Evolutionary conservation across 225 moss, liverwort and hornwort species (phyloP).

Genomic region (Polytrichum commune): DNA sequence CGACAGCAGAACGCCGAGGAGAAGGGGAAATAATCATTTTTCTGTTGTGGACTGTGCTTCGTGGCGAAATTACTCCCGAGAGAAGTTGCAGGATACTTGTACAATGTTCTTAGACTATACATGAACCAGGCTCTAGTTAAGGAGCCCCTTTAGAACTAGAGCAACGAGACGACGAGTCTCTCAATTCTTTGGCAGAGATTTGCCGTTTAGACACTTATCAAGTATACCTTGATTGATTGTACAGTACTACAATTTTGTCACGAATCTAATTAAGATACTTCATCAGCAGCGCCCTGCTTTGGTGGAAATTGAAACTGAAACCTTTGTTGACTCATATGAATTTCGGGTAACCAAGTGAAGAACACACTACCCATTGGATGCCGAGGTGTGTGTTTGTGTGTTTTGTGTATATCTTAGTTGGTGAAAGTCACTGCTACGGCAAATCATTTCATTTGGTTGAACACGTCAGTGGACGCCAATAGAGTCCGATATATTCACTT

Average conservation of each 20-base stretch:
- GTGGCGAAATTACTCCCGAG: neutral
- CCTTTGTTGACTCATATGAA: too few species aligned
- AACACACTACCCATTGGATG: too few species aligned
- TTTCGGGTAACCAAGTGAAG: too few species aligned
- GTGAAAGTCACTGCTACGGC: too few species aligned
- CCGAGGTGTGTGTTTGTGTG: too few species aligned
- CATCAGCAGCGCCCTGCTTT: too few species aligned
- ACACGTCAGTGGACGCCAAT: too few species aligned
- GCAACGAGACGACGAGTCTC: constrained; percentile 43
- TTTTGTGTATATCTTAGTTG: too few species aligned
- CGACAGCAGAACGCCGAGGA: neutral
- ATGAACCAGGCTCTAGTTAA: neutral
- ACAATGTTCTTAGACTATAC: neutral
- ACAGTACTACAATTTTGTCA: neutral
- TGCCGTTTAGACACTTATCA: constrained; percentile 13
- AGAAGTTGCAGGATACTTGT: neutral
- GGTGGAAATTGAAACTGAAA: too few species aligned
- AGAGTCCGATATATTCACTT: too few species aligned
- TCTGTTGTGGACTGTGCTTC: neutral
- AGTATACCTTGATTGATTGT: neutral
- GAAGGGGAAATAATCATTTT: neutral
- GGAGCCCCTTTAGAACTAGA: neutral
- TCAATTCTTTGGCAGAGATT: constrained; percentile 39
- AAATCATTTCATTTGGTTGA: too few species aligned
- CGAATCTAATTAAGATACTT: neutral